Percentiles rank a stretch among this genome's conserved stretches.
Evolutionary conservation across 1,139 yeast species (phyloP).

Genomic region (Lodderomyces oxycetoniae): DNA sequence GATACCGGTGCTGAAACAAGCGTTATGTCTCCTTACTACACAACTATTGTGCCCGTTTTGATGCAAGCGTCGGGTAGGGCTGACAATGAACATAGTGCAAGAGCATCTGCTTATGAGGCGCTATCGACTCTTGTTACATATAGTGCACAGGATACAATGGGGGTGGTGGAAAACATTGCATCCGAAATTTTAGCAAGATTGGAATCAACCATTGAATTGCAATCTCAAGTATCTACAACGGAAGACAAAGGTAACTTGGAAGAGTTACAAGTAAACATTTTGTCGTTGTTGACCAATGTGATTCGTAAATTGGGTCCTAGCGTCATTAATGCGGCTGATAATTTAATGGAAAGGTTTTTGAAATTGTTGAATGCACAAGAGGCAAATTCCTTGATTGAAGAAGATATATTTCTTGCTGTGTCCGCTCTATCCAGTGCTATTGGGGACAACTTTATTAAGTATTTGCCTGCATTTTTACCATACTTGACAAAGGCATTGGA

Average conservation of each 20-base stretch:
- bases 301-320: conserved; percentile 76
- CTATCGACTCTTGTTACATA: conserved; percentile 75
- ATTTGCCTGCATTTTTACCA: conserved; percentile 80
- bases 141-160: conserved; percentile 68
- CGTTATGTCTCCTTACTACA: conserved; percentile 70
- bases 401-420: conserved; percentile 87
- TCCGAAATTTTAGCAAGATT: conserved; percentile 68
- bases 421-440: conserved; percentile 84
- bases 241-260: conserved; percentile 79
- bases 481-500: conserved; percentile 71
- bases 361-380: conserved; percentile 58
- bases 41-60: conserved; percentile 63
- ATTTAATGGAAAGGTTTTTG: conserved; percentile 77
- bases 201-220: conserved; percentile 57
- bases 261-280: conserved; percentile 82
- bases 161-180: conserved; percentile 67
- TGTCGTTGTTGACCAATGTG: conserved; percentile 81
- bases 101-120: conserved; percentile 96
- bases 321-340: conserved; percentile 69
- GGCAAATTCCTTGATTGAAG: conserved; percentile 80
- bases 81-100: conserved; percentile 82
- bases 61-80: conserved; percentile 61
- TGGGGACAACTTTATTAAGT: conserved; percentile 64
- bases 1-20: conserved; percentile 55
- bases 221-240: conserved; percentile 47